phyloP scores from a whole-genome alignment of 805 yeast species.

The Clavispora fructus region DNA sequence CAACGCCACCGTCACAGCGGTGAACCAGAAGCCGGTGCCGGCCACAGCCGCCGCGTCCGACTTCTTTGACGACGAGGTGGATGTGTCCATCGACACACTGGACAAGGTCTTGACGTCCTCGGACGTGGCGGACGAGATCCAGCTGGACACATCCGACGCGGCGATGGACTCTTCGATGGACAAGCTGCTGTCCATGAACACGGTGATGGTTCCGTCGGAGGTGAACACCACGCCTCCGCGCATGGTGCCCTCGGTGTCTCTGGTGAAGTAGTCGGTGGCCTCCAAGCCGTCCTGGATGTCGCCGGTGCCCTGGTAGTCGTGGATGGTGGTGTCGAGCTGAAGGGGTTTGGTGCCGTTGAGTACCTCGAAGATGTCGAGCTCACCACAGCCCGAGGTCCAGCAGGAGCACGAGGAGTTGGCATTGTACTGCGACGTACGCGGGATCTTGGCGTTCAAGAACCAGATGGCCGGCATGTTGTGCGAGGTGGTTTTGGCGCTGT shows the following conservation, averaged over 20 bases:
- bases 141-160: conserved; percentile 38
- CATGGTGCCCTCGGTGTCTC: conserved; percentile 51
- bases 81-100: conserved; percentile 21
- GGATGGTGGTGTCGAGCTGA: conserved; percentile 62
- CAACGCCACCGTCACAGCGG: conserved; percentile 9
- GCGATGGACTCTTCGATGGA: conserved; percentile 41
- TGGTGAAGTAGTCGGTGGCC: conserved; percentile 49
- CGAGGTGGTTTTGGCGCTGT: conserved; percentile 17
- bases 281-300: conserved; percentile 58
- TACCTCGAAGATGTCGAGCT: conserved; percentile 71
- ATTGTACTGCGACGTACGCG: conserved; percentile 71
- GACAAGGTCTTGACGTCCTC: conserved; percentile 20
- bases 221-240: conserved; percentile 70
- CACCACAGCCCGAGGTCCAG: conserved; percentile 78
- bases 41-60: conserved; percentile 13
- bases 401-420: conserved; percentile 60
- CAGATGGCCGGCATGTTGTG: conserved; percentile 75
- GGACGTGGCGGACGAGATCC: conserved; percentile 40
- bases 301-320: conserved; percentile 70
- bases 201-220: conserved; percentile 53
- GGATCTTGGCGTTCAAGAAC: conserved; percentile 67
- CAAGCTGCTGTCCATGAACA: conserved; percentile 54
- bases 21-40: conserved; percentile 8
- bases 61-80: conserved; percentile 19
- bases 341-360: conserved; percentile 55